A percentile compares a stretch with the other conserved stretches of the same genome.
Evolutionary conservation across 208 protist genomes (phyloP).

Genomic region (Crithidia expoeki): DNA sequence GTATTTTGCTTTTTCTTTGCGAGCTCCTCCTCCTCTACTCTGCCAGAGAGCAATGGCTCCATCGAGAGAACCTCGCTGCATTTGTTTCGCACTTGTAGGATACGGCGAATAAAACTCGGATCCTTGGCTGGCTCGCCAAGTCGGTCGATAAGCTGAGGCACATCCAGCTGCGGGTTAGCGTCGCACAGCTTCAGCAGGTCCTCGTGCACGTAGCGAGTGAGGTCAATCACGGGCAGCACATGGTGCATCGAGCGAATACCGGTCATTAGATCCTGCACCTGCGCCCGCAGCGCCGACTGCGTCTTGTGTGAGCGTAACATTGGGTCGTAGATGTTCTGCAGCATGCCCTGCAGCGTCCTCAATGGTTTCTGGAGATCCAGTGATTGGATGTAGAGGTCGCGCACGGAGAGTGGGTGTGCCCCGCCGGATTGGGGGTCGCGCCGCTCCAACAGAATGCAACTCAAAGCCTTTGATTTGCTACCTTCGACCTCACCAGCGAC

Average conservation of each 20-base stretch:
- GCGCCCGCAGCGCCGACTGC: conserved; percentile 48
- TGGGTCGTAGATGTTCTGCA: conserved; percentile 80
- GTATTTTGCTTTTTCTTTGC: conserved; percentile 24
- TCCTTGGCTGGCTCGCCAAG: conserved; percentile 68
- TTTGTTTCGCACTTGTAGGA: conserved; percentile 65
- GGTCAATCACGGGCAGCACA: conserved; percentile 61
- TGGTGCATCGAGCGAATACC: conserved; percentile 64
- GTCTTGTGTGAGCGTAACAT: conserved; percentile 50
- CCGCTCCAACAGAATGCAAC: conserved; percentile 32
- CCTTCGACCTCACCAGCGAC: too few species aligned
- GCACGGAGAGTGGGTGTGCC: conserved; percentile 33
- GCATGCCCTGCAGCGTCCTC: conserved; percentile 54
- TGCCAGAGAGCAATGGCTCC: conserved; percentile 45
- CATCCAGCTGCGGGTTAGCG: conserved; percentile 58
- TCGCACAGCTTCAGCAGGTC: conserved; percentile 80
- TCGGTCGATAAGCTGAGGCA: conserved; percentile 69
- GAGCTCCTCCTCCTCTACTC: conserved; percentile 34
- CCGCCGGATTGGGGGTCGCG: conserved; percentile 1
- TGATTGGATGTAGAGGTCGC: conserved; percentile 69
- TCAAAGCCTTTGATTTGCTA: conserved; percentile 26
- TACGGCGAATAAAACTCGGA: conserved; percentile 59
- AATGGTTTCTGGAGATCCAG: conserved; percentile 67
- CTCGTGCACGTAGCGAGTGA: conserved; percentile 72
- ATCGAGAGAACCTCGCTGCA: conserved; percentile 67
- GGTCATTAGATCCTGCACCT: conserved; percentile 78